Base-by-base conservation (phyloP, 148 eudicot species). In the Chenopodium album region DNA sequence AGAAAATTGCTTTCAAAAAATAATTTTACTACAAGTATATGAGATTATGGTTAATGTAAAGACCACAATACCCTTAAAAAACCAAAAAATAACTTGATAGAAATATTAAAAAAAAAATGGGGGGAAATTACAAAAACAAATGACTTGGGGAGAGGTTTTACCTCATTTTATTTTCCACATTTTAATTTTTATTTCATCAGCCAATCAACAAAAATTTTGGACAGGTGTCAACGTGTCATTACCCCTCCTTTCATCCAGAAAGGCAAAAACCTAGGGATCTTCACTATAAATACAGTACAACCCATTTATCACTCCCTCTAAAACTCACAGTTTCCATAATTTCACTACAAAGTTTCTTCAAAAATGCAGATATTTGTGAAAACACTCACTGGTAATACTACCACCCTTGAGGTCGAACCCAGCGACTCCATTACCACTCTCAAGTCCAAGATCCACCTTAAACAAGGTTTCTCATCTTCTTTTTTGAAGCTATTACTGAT, bases 291-390 rank as follows among this genome's bases (percentile, higher is more conserved):
- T 16, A 41, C 32, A 31, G 32, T 31, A 31, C 48, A 56, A 48
- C 62, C 19, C n/a, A 19, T 17, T 37, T 37, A 71, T 41, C 74
- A 7, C 65, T 4, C 65, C 7, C 64, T 20, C 23, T 4, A 22
- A 2, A 22, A 62, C 8, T 72, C 1, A 44, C 54, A 46, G 5
- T 44, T 46, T 72, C 12, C 54, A 72, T 22, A n/a, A 62, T 62
- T 62, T 22, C 65, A 62, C 20, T 56, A 56, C 62, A 56, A 56
- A 16, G 14, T 17, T 56, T 13, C 14, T 56, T 9, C 7, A 22
- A 70, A 72, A 74, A 74, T 74, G 76, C 76, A 74, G 63, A 48
- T 74, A 26, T 74, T 74, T 29, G 76, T 28, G 4, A 74, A 50
- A 74, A 74, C 76, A 1, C 76, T 74, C 16, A n/a, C 29, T 26